Conservation (phyloP, 78 protist genomes). For the Dictyostelium brefeldianum region DNA sequence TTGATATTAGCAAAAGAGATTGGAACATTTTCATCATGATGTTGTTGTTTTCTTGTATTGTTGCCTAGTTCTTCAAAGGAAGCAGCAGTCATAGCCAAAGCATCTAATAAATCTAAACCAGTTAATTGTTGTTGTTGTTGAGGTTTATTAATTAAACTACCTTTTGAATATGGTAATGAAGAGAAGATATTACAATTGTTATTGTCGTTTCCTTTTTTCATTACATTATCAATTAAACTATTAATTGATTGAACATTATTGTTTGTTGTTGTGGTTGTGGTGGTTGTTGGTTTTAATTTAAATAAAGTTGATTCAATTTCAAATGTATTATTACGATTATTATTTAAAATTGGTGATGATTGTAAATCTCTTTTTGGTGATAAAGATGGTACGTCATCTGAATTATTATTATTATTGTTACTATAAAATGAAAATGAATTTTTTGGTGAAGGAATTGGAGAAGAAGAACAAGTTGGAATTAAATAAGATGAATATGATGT, state of each 20-base stretch:
- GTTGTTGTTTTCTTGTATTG: background rate
- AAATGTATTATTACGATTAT: background rate
- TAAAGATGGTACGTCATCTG: constrained; percentile 9
- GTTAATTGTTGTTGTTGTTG: background rate
- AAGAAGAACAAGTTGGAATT: background rate
- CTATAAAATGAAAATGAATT: background rate
- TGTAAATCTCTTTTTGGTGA: background rate
- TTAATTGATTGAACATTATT: constrained; percentile 40
- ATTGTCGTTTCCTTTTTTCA: background rate
- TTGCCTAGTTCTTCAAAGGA: background rate
- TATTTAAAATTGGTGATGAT: background rate
- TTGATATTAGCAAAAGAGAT: background rate
- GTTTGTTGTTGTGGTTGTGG: background rate
- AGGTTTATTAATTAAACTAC: background rate
- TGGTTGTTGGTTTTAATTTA: background rate
- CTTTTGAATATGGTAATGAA: background rate
- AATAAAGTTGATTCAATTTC: background rate
- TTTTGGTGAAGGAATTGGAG: background rate
- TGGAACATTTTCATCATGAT: background rate
- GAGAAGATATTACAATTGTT: background rate
- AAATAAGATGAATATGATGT: background rate
- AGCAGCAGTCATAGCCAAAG: constrained; percentile 54
- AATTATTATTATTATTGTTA: background rate
- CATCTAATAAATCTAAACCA: constrained; percentile 26
- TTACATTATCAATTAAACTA: constrained; percentile 45